Base-by-base conservation (phyloP, 306 rosid species). In the Ammopiptanthus mongolicus region DNA sequence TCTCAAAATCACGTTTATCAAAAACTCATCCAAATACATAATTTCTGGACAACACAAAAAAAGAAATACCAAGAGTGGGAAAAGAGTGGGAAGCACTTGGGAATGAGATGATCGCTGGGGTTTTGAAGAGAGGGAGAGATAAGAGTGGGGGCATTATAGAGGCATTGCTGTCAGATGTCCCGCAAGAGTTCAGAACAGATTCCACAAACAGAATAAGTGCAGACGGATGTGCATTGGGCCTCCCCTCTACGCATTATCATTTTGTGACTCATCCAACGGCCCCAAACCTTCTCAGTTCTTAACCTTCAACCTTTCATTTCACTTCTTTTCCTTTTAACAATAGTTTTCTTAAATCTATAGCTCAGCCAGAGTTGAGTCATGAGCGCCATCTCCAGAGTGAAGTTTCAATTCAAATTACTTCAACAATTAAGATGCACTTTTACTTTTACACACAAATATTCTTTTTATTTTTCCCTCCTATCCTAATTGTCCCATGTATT, bases 121-220 rank as follows among this genome's bases (percentile, higher is more conserved):
- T 25, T 25, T n/a, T n/a, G n/a, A n/a, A n/a, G n/a, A n/a, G n/a
- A n/a, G n/a, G n/a, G 28, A 25, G 28, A 25, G 1, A 3, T 25
- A 3, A 25, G 28, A 25, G 28, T 25, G 3, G 28, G n/a, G n/a
- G n/a, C n/a, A n/a, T n/a, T n/a, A n/a, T 25, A 3, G 28, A 3
- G 80, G 39, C 57, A 70, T 36, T 48, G 47, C 18, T 81, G 88
- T 65, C 88, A 81, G 76, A 56, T 33, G 74, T 61, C 73, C 72
- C 80, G 77, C 76, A 71, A 75, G 58, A 80, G 76, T 68, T 78
- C 83, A 80, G 88, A 77, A 84, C 77, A 77, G 88, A 87, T 87
- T 87, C 91, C 91, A 52, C 76, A 57, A 78, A 64, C 80, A 76
- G 84, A 80, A 69, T 78, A 78, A 83, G 76, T 80, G 81, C 79